Evolutionary conservation across 2,329 filamentous ascomycete genomes (phyloP), one percentile per base, ranked within the genome.

Genomic region (Mariannaea elegans): DNA sequence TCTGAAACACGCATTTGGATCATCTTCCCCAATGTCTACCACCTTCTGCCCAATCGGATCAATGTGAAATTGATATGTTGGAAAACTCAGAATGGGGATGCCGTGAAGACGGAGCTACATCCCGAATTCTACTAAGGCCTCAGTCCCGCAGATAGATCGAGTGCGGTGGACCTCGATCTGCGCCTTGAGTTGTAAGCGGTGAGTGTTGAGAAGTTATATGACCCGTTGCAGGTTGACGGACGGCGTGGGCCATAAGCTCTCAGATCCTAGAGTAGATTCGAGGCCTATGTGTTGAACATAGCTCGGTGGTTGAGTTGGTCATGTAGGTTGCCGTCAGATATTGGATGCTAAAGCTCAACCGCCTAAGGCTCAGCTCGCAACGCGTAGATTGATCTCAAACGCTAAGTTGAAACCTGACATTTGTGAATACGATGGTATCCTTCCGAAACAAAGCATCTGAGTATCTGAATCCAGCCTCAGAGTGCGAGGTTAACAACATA

Each of bases 1-100:
- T 53, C 34, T 59, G 56, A 53, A 59, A 59, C 56, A 59, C 53
- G 56, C 49, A 41, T 10, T 38, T 32, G 13, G 34, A 21, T 10
- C 36, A 18, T 21, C n/a, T n/a, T 12, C 19, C 16, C 16, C n/a
- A 16, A 13, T 16, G 29, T 36, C 21, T 39, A 32, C 29, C 23
- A 24, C 42, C 13, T 34, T 10, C 27, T 31, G 34, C 39, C 46
- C 54, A 46, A 51, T 48, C 36, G 44, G 42, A 52, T 42, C 39
- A 45, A 24, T 7, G 6, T 21, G 39, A 45, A 32, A 36, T 24
- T 9, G 39, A 18, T 24, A 13, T 44, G 50, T 31, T 45, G 19
- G 29, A 5, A 27, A 27, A 6, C 5, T 27, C 8, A 21, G 21
- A 39, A 41, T 8, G 10, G 14, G 19, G 38, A 19, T 36, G n/a